Evolutionary conservation across 495 filamentous ascomycete genomes (phyloP), one percentile per base, ranked within the genome.

Genomic region (Penicillium malachiteum): DNA sequence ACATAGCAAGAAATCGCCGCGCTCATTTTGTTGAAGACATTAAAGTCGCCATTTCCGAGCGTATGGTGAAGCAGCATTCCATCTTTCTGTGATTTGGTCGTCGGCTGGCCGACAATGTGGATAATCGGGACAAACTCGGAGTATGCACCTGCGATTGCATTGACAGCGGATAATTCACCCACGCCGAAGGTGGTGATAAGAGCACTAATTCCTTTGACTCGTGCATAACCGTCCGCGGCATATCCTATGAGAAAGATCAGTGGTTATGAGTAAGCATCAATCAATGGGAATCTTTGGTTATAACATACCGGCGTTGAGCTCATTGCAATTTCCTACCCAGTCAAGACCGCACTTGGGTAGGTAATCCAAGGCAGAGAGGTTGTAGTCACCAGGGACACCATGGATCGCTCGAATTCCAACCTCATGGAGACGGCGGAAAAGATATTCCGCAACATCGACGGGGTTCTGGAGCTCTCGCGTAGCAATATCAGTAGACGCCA

Each of bases 31-130:
- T 82, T 76, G 64, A 94, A 96, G n/a, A 89, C 89, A 52, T 88
- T 84, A 70, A 89, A 94, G 66, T 94, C 87, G 31, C 92, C 92
- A 64, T 96, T 94, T 33, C 91, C 92, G 12, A 97, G 85, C 1
- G 92, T 96, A 71, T 97, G 93, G 67, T 97, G 93, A 11, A 97
- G 78, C n/a, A 95, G 75, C 71, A 78, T 77, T 10, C 81, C 80
- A 67, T 78, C 74, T 48, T 68, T 74, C 54, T 84, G 81, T 3
- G 76, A 76, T 9, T 70, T 53, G 18, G 72, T 78, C 31, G 70
- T 70, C 11, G 84, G 81, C 54, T 84, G 83, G 52, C 85, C 85
- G 42, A 87, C 85, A 52, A 87, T 84, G 55, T 88, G 85, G 21
- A 84, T 71, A 39, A 88, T 74, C 0, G 84, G 84, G 1, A 84